A percentile compares a stretch with the other conserved stretches of the same genome.
phyloP scores from a whole-genome alignment of 2,329 filamentous ascomycete genomes.

The Zalaria sp. region DNA sequence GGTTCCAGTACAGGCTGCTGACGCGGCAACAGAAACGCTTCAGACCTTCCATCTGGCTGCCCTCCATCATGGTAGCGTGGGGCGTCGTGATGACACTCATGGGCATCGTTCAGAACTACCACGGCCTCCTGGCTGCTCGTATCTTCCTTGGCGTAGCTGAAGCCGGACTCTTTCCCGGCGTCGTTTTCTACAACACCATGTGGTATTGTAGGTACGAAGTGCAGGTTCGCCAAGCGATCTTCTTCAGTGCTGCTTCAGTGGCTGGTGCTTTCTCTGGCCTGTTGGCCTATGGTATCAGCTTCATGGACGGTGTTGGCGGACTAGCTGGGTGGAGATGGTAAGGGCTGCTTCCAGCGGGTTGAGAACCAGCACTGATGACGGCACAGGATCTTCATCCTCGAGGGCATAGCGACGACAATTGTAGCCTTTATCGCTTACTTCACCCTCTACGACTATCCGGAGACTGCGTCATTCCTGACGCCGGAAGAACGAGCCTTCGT shows the following conservation, averaged over 20 bases:
- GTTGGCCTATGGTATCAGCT: conserved; percentile 28
- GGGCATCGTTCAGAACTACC: conserved; percentile 14
- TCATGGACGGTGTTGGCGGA: conserved; percentile 17
- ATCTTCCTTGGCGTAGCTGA: conserved; percentile 39
- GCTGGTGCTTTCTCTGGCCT: conserved; percentile 39
- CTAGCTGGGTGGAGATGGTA: conserved; percentile 22
- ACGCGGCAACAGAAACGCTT: no score
- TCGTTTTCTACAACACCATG: conserved; percentile 7
- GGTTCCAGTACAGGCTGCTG: no score
- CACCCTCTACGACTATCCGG: conserved; percentile 46
- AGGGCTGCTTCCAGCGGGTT: background rate
- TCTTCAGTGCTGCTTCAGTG: conserved; percentile 34
- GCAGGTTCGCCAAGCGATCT: conserved; percentile 31
- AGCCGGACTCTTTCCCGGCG: conserved; percentile 16
- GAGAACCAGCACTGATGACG: background rate
- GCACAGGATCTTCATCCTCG: conserved; percentile 11
- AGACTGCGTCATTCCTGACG: conserved; percentile 29
- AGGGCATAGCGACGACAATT: conserved; percentile 20
- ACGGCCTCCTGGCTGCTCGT: conserved; percentile 13
- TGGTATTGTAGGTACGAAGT: conserved; percentile 20
- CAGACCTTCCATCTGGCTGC: conserved; percentile 11
- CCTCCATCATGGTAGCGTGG: conserved; percentile 16
- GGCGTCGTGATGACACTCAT: conserved; percentile 19
- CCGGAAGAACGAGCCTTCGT: conserved; percentile 9
- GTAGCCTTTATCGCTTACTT: conserved; percentile 28